Percentiles rank a stretch among this genome's conserved stretches.
phyloP scores from a whole-genome alignment of 2,329 filamentous ascomycete species.

The Venturia oleaginea region DNA sequence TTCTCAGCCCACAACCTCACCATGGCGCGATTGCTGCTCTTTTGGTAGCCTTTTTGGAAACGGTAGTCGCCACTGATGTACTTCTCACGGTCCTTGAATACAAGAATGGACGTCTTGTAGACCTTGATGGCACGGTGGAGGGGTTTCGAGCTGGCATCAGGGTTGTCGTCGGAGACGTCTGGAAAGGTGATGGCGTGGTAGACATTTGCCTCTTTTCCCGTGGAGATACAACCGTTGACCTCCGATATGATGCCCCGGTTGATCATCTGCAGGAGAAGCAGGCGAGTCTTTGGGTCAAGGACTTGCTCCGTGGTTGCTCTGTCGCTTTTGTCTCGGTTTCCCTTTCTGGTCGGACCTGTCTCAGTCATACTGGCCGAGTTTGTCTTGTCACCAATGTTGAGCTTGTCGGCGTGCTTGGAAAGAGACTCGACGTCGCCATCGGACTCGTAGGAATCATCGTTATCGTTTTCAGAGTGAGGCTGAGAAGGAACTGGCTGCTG shows the following conservation, averaged over 20 bases:
- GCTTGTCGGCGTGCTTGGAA: conserved; percentile 75
- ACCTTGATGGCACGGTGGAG: conserved; percentile 89
- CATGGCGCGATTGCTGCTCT: conserved; percentile 92
- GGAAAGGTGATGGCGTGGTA: conserved; percentile 72
- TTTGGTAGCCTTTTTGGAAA: conserved; percentile 85
- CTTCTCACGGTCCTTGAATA: conserved; percentile 94
- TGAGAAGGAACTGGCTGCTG: not conserved
- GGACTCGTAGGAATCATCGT: not conserved
- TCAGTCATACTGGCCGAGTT: conserved; percentile 15
- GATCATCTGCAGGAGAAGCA: conserved; percentile 94
- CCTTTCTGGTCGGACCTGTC: conserved; percentile 20
- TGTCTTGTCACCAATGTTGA: conserved; percentile 57
- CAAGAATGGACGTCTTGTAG: conserved; percentile 95
- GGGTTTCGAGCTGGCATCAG: conserved; percentile 29
- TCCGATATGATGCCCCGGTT: conserved; percentile 83
- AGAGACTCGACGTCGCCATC: conserved; percentile 52
- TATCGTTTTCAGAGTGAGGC: not conserved
- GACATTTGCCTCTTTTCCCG: conserved; percentile 96
- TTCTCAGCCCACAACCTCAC: conserved; percentile 99
- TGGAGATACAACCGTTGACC: conserved; percentile 90
- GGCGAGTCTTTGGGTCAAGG: conserved; percentile 83
- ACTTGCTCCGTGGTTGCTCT: conserved; percentile 92
- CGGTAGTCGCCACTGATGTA: conserved; percentile 93
- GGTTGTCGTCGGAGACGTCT: conserved; percentile 42
- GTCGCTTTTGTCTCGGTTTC: conserved; percentile 76